Evolutionary conservation across 495 filamentous ascomycete species (phyloP), one percentile per base, ranked within the genome.

Genomic region (Talaromyces thailandensis): DNA sequence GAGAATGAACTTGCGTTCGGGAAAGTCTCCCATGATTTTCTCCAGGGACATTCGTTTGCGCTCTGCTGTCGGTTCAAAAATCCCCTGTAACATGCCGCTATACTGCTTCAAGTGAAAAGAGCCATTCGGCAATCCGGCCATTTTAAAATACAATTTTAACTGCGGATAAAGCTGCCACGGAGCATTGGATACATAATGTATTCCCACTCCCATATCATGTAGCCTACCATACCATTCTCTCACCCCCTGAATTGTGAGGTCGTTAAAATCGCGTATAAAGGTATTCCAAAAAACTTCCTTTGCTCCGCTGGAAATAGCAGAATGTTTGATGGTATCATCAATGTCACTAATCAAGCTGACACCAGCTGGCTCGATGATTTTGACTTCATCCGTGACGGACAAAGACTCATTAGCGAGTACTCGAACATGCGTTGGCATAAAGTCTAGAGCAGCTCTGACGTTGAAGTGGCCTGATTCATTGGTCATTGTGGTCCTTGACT

Each of bases 271-370:
- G 14, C 92, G 87, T 53, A 95, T 86, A 67, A 99, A 98, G 0
- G 91, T 91, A 70, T 98, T 98, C 24, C 93, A 84, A 69, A 97
- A 98, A 56, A 97, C 96, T 71, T 99, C 94, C 45, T 90, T 88
- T 0, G 93, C 87, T 0, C 95, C 94, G 64, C 83, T 82, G 6
- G 82, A 79, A 65, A 99, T 94, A 14, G 90, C 94, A 2, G 95
- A 97, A 66, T 92, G 91, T 70, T 99, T 99, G 63, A 99, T 88
- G 0, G 94, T 99, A 72, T 99, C 94, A 69, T 99, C 94, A 63
- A 99, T 93, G 67, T 99, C 94, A 69, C 91, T 97, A 68, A 99
- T 97, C 59, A 99, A 61, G 69, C 93, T 97, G 64, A 99, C 81
- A 24, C 94, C 94, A n/a, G 71, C 77, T 0, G 89, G 82, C 59